Evolutionary conservation across 1,284 basidiomycete genomes (phyloP).

Genomic region (Phellinidium pouzarii): DNA sequence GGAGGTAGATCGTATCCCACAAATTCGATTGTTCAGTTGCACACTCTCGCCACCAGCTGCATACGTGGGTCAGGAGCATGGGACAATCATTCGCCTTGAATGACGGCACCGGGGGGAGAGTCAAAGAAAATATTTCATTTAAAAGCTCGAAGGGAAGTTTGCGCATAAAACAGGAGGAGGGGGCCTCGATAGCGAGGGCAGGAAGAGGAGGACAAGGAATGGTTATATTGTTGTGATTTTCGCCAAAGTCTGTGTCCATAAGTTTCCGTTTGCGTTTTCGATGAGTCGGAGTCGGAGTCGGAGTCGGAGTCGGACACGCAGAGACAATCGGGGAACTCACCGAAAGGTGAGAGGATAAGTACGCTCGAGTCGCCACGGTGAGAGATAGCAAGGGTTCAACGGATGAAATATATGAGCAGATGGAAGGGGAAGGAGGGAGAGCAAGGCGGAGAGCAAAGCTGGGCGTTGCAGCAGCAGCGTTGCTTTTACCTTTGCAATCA

Average conservation of each 20-base stretch:
- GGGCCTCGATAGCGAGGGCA: too few relatives aligned
- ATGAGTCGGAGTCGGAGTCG: background rate
- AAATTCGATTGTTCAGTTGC: constrained; percentile 8
- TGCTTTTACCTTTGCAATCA: background rate
- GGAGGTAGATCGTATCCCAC: constrained; percentile 18
- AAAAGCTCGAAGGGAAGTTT: constrained; percentile 16
- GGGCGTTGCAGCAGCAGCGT: too few relatives aligned
- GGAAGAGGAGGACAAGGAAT: too few relatives aligned
- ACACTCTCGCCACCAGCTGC: constrained; percentile 17
- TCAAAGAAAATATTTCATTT: constrained; percentile 14
- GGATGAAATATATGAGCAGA: background rate
- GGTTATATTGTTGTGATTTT: background rate
- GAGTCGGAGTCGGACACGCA: background rate
- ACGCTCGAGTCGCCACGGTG: constrained; percentile 13
- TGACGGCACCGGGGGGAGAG: constrained; percentile 15
- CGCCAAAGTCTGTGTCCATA: constrained; percentile 13
- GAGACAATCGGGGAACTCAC: constrained; percentile 6
- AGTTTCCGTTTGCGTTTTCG: constrained; percentile 14
- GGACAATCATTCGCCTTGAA: constrained; percentile 14
- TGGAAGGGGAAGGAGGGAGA: background rate
- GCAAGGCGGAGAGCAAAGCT: background rate
- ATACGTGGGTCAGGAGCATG: constrained; percentile 16
- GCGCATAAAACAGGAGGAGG: constrained; percentile 9
- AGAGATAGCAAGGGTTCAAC: constrained; percentile 1
- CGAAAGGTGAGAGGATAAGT: constrained; percentile 2